A percentile compares a stretch with the other conserved stretches of the same genome.
Conservation (phyloP, 2,329 filamentous ascomycete genomes). For the Neoascochyta sp. region DNA sequence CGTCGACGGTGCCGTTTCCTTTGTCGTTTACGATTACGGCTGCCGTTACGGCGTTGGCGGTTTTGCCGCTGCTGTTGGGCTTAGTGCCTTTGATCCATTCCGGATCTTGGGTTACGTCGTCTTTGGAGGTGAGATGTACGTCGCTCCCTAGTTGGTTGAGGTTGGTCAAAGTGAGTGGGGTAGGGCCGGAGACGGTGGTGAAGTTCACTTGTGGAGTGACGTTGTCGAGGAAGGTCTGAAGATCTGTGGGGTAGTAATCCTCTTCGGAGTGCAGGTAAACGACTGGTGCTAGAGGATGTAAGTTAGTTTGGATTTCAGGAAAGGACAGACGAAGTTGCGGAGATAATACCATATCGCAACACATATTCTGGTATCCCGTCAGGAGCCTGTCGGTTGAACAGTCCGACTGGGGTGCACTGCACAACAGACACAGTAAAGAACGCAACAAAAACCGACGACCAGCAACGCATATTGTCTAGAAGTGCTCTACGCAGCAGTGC, state of each 20-base stretch:
- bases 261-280: constrained; percentile 46
- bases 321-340: background rate
- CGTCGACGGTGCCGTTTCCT: constrained; percentile 52
- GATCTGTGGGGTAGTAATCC: constrained; percentile 44
- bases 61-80: constrained; percentile 51
- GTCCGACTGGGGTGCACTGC: constrained; percentile 14
- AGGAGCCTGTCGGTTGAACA: constrained; percentile 19
- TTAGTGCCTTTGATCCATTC: constrained; percentile 50
- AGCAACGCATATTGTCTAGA: no score
- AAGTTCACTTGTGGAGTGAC: constrained; percentile 40
- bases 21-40: constrained; percentile 58
- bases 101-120: constrained; percentile 42
- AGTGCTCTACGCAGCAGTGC: no score
- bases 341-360: constrained; percentile 35
- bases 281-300: constrained; percentile 38
- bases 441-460: no score
- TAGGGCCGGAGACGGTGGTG: constrained; percentile 30
- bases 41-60: constrained; percentile 48
- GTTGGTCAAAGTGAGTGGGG: constrained; percentile 42
- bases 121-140: constrained; percentile 47
- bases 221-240: constrained; percentile 42
- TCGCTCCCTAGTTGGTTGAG: constrained; percentile 42
- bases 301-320: constrained; percentile 1
- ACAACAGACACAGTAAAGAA: constrained; percentile 2
- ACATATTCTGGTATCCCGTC: constrained; percentile 37